Evolutionary conservation across 345 rosid species (phyloP).

Genomic region (Linum trigynum): DNA sequence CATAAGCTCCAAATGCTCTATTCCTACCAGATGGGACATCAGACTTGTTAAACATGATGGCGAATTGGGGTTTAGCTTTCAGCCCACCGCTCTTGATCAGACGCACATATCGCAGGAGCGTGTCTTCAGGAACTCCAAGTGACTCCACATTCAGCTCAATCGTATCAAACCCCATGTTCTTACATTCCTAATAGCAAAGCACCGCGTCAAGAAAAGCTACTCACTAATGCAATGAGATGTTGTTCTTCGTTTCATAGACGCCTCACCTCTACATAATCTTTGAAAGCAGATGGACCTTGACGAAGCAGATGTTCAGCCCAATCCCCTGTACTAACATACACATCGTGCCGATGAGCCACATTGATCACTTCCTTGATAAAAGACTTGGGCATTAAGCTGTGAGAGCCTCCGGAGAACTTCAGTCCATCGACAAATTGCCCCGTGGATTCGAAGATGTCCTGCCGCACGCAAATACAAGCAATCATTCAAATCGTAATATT

Average conservation of each 20-base stretch:
- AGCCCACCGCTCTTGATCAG: slow-evolving; percentile 71
- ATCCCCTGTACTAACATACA: slow-evolving; percentile 82
- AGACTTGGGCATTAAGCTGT: slow-evolving; percentile 70
- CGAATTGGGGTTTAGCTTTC: slow-evolving; percentile 74
- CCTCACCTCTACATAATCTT: slow-evolving; percentile 63
- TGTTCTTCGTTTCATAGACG: neutral
- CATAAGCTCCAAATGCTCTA: slow-evolving; percentile 78
- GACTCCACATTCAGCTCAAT: slow-evolving; percentile 70
- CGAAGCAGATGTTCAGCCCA: slow-evolving; percentile 81
- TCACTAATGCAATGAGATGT: neutral
- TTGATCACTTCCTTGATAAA: slow-evolving; percentile 53
- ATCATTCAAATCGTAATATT: neutral
- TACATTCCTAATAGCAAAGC: slow-evolving; percentile 49
- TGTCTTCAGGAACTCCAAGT: slow-evolving; percentile 78
- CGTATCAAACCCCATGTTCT: slow-evolving; percentile 77
- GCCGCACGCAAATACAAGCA: slow-evolving; percentile 4
- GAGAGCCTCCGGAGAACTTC: slow-evolving; percentile 82
- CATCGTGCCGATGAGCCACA: slow-evolving; percentile 67
- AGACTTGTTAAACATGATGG: slow-evolving; percentile 62
- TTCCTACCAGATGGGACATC: slow-evolving; percentile 45
- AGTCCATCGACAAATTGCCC: slow-evolving; percentile 84
- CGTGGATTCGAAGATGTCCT: slow-evolving; percentile 80
- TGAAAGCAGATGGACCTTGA: slow-evolving; percentile 67
- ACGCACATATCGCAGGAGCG: slow-evolving; percentile 73
- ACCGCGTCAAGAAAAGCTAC: slow-evolving; percentile 2